Conservation (phyloP, 2,329 filamentous ascomycete species). For the Chalaropsis ovoidea region DNA sequence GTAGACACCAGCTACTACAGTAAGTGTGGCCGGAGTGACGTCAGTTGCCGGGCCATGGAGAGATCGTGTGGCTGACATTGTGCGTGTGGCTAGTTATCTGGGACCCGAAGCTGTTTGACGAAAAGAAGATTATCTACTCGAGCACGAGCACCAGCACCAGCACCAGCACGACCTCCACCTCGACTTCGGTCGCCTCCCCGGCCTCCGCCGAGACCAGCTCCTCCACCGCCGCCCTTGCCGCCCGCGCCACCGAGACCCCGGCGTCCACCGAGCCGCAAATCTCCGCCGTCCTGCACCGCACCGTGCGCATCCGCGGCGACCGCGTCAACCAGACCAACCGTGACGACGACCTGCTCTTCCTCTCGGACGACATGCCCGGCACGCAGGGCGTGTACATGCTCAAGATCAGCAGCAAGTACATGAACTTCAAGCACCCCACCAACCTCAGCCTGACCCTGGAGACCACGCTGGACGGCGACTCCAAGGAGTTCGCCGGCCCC, state of each 20-base stretch:
- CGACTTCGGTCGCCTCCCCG: background rate
- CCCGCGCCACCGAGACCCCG: constrained; percentile 9
- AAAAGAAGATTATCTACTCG: constrained; percentile 33
- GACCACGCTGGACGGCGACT: constrained; percentile 32
- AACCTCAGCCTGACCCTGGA: constrained; percentile 43
- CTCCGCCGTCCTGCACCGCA: constrained; percentile 20
- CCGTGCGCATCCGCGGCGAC: constrained; percentile 29
- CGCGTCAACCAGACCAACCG: constrained; percentile 38
- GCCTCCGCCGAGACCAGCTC: background rate
- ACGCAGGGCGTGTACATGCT: constrained; percentile 42
- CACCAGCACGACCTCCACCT: constrained; percentile 5
- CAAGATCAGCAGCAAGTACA: constrained; percentile 34
- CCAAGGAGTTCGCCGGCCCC: constrained; percentile 37
- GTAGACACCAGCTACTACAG: constrained; percentile 43
- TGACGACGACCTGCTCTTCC: constrained; percentile 34
- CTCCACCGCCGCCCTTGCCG: background rate
- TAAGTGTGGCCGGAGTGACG: constrained; percentile 29
- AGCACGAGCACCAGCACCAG: constrained; percentile 7
- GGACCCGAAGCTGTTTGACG: constrained; percentile 44
- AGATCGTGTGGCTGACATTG: background rate
- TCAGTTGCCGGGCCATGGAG: background rate
- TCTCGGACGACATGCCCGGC: constrained; percentile 32
- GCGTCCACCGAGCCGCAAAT: background rate
- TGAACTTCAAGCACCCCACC: constrained; percentile 34
- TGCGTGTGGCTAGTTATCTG: constrained; percentile 42